Conservation (phyloP, 2,329 filamentous ascomycete species). For the Paracoccidioides brasiliensis region DNA sequence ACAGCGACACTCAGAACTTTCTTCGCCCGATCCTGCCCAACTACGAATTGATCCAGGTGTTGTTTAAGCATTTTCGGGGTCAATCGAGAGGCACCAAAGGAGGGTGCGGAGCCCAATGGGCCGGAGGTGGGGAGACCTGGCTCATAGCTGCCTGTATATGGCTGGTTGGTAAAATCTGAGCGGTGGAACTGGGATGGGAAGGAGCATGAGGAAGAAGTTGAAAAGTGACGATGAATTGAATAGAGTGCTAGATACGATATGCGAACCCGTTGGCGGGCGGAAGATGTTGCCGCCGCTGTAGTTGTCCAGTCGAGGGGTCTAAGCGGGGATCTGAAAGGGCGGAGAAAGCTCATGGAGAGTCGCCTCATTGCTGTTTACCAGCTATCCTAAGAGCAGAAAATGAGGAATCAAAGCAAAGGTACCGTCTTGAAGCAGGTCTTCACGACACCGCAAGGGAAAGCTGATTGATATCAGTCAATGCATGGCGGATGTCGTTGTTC, state of each 20-base stretch:
- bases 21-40: conserved; percentile 85
- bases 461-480: not conserved
- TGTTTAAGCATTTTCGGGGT: conserved; percentile 63
- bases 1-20: conserved; percentile 86
- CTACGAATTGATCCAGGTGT: conserved; percentile 88
- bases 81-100: conserved; percentile 43
- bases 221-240: conserved; percentile 19
- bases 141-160: conserved; percentile 51
- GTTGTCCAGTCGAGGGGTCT: conserved; percentile 31
- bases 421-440: too few relatives aligned
- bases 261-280: conserved; percentile 27
- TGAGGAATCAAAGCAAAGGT: too few relatives aligned
- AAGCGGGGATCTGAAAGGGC: conserved; percentile 2
- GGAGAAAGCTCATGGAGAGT: conserved; percentile 1
- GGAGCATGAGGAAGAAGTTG: conserved; percentile 25
- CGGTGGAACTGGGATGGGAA: conserved; percentile 40
- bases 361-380: not conserved
- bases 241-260: conserved; percentile 28
- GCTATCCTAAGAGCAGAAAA: not conserved
- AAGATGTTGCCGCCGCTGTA: conserved; percentile 5
- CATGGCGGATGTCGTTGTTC: not conserved
- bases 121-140: conserved; percentile 48
- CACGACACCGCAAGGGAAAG: not conserved
- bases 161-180: conserved; percentile 50
- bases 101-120: conserved; percentile 47